Evolutionary conservation across 805 yeast species (phyloP).

Genomic region (Saturnispora saitoi): DNA sequence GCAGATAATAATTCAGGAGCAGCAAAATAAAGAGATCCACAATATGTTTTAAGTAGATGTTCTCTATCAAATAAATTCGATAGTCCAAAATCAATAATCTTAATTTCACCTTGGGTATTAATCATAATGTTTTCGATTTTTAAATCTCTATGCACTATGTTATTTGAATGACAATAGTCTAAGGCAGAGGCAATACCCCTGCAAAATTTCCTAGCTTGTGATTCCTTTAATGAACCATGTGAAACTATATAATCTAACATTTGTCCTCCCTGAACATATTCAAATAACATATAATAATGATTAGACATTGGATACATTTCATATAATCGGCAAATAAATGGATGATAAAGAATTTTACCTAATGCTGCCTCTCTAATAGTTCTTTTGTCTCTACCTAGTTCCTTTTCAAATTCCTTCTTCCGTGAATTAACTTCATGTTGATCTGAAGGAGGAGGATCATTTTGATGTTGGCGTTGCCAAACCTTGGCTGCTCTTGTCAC

Average conservation of each 20-base stretch:
- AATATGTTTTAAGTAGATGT: conserved; percentile 76
- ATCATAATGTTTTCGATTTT: conserved; percentile 96
- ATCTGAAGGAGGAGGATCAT: conserved; percentile 57
- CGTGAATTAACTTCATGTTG: conserved; percentile 50
- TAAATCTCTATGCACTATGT: conserved; percentile 93
- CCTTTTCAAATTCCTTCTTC: conserved; percentile 68
- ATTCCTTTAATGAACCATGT: conserved; percentile 89
- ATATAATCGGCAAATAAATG: conserved; percentile 81
- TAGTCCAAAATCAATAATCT: conserved; percentile 92
- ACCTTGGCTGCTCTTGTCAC: conserved; percentile 82
- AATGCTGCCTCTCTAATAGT: conserved; percentile 93
- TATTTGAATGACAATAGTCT: conserved; percentile 87
- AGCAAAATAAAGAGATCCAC: conserved; percentile 96
- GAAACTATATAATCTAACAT: conserved; percentile 94
- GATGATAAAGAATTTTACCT: conserved; percentile 84
- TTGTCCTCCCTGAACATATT: conserved; percentile 95
- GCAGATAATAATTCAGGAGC: conserved; percentile 96
- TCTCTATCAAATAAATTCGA: conserved; percentile 75
- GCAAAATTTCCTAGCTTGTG: conserved; percentile 90
- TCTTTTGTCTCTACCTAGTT: conserved; percentile 81
- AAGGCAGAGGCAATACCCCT: conserved; percentile 91
- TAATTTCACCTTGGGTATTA: conserved; percentile 85
- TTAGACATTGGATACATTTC: conserved; percentile 96
- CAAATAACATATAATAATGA: conserved; percentile 94
- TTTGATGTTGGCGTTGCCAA: conserved; percentile 62